Conservation (phyloP, 129 eudicot genomes). For the Flaveria ramosissima region DNA sequence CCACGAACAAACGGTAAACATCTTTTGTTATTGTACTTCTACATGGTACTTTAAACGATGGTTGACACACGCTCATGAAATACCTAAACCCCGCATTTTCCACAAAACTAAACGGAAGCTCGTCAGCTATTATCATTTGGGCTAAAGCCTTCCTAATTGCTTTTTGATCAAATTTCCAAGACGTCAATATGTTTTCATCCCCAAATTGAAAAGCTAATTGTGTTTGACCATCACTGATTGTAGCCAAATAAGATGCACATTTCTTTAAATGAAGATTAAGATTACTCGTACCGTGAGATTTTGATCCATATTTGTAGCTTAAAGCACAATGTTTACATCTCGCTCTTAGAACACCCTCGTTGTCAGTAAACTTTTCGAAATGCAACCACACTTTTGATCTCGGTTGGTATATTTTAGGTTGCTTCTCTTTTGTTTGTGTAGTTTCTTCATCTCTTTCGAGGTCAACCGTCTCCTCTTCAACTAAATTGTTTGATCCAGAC, state of each 20-base stretch:
- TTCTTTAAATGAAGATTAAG: neutral
- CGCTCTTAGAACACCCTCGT: neutral
- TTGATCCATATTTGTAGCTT: neutral
- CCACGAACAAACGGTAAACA: too few species aligned
- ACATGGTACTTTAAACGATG: too few species aligned
- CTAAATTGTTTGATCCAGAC: neutral
- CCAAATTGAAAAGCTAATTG: too few species aligned
- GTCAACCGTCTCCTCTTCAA: neutral
- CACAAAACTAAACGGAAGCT: too few species aligned
- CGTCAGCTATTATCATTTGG: neutral
- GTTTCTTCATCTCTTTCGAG: neutral
- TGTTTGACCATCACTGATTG: neutral
- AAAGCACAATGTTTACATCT: neutral
- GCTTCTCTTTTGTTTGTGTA: neutral
- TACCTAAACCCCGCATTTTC: neutral
- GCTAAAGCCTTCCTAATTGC: neutral
- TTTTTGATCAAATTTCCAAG: neutral
- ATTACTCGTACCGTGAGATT: neutral
- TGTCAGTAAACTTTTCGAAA: neutral
- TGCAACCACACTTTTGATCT: neutral
- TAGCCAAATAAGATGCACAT: neutral
- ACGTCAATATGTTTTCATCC: neutral
- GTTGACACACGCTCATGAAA: too few species aligned
- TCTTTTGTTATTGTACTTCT: too few species aligned
- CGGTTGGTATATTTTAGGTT: neutral